Evolutionary conservation across 768 basidiomycete genomes (phyloP), one percentile per base, ranked within the genome.

Genomic region (Tylopilus sp.): DNA sequence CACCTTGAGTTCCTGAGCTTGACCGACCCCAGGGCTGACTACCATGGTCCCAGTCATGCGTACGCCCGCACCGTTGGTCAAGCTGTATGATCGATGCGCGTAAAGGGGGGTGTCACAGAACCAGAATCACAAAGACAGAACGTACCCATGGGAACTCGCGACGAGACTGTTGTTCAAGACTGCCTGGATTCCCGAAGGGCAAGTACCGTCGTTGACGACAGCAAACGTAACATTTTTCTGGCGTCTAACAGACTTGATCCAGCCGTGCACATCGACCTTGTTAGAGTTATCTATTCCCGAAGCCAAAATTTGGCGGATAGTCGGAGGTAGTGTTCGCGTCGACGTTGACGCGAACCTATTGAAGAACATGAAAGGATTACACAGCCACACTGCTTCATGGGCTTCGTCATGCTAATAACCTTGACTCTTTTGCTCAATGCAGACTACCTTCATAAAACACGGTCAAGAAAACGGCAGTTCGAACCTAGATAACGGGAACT

Each of bases 191-290:
- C 83, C 82, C n/a, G 74, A 68, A 8, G 77, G 54, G 3, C 80
- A 81, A 48, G 87, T 90, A 3, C 94, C 94, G 68, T 97, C 94
- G 39, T 79, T 83, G 49, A 95, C 69, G 41, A 86, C 82, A 12
- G 84, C 86, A 64, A 97, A 98, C 3, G 90, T 78, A n/a, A 93
- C 77, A 45, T 84, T 83, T 73, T 95, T 95, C 71, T 95, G 92
- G 38, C 82, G 79, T 38, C 93, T 79, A 36, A 95, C 79, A 2
- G 88, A 91, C 59, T 86, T 86, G 50, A 98, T 76, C 91, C 91
- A 95, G 46, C 90, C 94, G 39, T 83, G 81, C 10, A 95, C 77
- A 20, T 70, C 56, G 8, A 75, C 59, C 11, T 61, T 56, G 20
- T n/a, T 44, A 1, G 51, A n/a, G 8, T 52, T 18, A 13, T 49